Conservation (phyloP, 768 basidiomycete species). For the Leccinum boreale region DNA sequence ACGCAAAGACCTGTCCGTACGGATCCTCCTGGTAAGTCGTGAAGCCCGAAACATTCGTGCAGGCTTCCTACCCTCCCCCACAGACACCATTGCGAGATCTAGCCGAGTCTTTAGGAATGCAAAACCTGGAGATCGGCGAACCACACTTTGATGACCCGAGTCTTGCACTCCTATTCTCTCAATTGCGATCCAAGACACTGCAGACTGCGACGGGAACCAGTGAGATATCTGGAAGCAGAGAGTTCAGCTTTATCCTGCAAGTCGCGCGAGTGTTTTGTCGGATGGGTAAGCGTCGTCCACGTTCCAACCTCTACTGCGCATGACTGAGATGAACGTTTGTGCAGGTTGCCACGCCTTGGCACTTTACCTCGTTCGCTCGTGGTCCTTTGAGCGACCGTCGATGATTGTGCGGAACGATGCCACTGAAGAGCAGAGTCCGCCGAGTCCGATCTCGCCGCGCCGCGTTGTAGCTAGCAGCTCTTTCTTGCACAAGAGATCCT, state of each 20-base stretch:
- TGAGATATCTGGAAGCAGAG: conserved; percentile 81
- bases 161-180: conserved; percentile 84
- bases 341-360: conserved; percentile 92
- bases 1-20: conserved; percentile 83
- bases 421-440: conserved; percentile 18
- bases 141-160: conserved; percentile 94
- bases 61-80: not conserved
- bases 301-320: not conserved
- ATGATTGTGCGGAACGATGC: conserved; percentile 25
- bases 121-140: conserved; percentile 67
- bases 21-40: conserved; percentile 74
- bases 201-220: conserved; percentile 92
- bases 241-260: conserved; percentile 95
- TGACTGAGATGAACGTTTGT: conserved; percentile 3
- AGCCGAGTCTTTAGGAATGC: conserved; percentile 52
- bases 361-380: conserved; percentile 82
- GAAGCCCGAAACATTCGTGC: not conserved
- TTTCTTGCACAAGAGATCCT: conserved; percentile 57
- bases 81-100: conserved; percentile 79
- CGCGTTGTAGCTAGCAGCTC: conserved; percentile 49
- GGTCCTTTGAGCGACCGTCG: conserved; percentile 87
- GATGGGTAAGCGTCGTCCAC: conserved; percentile 69
- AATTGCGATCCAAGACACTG: conserved; percentile 84
- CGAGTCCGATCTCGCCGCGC: conserved; percentile 45
- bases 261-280: conserved; percentile 90